Base-by-base conservation (phyloP, 2,329 filamentous ascomycete species). In the Aspergillus caelatus region DNA sequence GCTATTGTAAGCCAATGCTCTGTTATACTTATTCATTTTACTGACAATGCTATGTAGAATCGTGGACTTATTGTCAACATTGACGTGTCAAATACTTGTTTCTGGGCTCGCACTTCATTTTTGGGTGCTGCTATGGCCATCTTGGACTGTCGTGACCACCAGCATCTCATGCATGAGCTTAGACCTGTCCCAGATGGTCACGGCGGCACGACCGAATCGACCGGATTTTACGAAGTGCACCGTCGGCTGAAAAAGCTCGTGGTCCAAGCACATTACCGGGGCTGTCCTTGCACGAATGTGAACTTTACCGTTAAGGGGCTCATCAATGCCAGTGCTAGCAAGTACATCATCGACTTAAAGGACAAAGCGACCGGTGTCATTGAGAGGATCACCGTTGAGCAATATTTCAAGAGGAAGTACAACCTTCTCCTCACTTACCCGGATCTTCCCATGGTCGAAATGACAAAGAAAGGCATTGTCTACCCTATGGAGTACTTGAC, bases 31-130 rank as follows among this genome's bases (percentile, higher is more conserved):
- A 28, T 56, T n/a, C 58, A 48, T 36, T 16, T 58, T 41, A 58
- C 66, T 74, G 64, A 76, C 75, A 75, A 36, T 75, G 19, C 41
- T 19, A 64, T n/a, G 8, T 73, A 85, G 72, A 84, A 86, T 36
- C 85, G 86, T 30, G 87, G 87, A 10, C 83, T 98, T 7, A 88
- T 91, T 0, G 81, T 99, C 74, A 98, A 97, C 70, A 88, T 96
- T 12, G 94, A 99, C 72, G 91, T 97, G 34, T 90, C 94, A 62
- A 97, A 98, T 74, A 91, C 92, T 0, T 91, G 91, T 14, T 99
- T 99, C 80, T 98, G 92, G 90, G 84, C 82, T 39, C 76, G 75
- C 12, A 77, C 68, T n/a, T 71, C 72, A 10, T 68, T 81, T 16
- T 68, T 77, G 28, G 73, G 73, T 19, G 71, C 75, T 10, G 76